These are phyloP conservation scores for Stemphylium lycopersici DNA, from an alignment of 2,329 filamentous ascomycete species.

Conservation along the genomic window DNA sequence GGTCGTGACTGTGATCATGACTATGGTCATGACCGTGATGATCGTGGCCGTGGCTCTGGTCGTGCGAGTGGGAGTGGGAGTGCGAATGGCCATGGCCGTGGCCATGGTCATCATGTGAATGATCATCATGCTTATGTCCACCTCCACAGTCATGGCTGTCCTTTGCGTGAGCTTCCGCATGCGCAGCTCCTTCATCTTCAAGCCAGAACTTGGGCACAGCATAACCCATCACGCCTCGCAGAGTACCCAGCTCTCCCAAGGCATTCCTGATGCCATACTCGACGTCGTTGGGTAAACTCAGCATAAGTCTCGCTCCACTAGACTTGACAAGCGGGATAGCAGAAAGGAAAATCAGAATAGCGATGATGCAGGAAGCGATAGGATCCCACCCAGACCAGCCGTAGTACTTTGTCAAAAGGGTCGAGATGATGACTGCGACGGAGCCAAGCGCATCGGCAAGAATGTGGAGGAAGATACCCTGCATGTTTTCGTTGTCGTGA, in stretches of 20 bases:
- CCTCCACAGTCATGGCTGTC: conserved; percentile 38
- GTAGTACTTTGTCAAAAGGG: conserved; percentile 81
- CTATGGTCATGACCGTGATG: conserved; percentile 36
- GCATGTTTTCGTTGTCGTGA: conserved; percentile 97
- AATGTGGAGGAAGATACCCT: conserved; percentile 95
- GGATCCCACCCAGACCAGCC: conserved; percentile 96
- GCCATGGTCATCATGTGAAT: conserved; percentile 27
- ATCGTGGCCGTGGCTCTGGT: conserved; percentile 45
- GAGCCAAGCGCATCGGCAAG: conserved; percentile 94
- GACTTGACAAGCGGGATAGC: conserved; percentile 86
- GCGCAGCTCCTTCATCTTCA: conserved; percentile 65
- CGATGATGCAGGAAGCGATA: conserved; percentile 90
- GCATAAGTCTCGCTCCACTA: conserved; percentile 79
- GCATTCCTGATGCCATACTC: conserved; percentile 90
- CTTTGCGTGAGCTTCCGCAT: conserved; percentile 52
- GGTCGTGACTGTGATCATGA: neutral
- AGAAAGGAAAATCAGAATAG: conserved; percentile 89
- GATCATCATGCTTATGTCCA: conserved; percentile 36
- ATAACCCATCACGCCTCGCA: conserved; percentile 86
- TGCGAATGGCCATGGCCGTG: conserved; percentile 30
- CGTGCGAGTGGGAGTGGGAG: conserved; percentile 36
- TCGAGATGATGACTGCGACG: conserved; percentile 91
- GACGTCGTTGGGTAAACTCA: conserved; percentile 81
- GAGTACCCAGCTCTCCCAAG: conserved; percentile 78
- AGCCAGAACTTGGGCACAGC: conserved; percentile 91